Conservation (phyloP, 148 eudicot genomes). For the Cornus florida region DNA sequence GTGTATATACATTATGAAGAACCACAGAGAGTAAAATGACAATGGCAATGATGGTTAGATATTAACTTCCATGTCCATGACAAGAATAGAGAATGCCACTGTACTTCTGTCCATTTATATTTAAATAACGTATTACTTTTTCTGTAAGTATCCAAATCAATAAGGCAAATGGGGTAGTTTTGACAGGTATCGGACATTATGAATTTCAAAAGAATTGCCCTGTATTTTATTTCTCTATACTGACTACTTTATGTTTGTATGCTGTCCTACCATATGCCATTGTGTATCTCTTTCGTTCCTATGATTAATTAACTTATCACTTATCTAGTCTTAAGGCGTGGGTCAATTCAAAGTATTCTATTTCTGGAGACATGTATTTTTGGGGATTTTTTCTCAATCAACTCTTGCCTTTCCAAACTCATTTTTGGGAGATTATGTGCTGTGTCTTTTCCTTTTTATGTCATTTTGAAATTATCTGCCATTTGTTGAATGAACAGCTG, state of each 20-base stretch:
- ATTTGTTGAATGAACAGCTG: background rate
- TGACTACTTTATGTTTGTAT: background rate
- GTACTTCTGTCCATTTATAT: background rate
- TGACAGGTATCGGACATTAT: background rate
- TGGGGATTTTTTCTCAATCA: background rate
- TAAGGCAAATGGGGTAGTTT: background rate
- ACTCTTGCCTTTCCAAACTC: background rate
- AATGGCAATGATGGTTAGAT: background rate
- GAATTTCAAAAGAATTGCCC: background rate
- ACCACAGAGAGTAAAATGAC: background rate
- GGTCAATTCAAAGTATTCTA: background rate
- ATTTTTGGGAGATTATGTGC: background rate
- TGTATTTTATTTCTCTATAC: background rate
- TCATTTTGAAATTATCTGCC: background rate
- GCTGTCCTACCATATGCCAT: background rate
- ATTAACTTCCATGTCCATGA: background rate
- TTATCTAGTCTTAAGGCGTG: background rate
- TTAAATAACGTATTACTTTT: background rate
- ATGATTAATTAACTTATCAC: background rate
- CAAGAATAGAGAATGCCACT: background rate
- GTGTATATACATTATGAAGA: background rate
- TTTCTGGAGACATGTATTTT: background rate
- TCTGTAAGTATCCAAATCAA: background rate
- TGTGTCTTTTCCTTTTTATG: conserved; percentile 1
- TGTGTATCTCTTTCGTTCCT: background rate